Base-by-base conservation (phyloP, 2,329 filamentous ascomycete genomes). In the Pseudocercospora eumusae region DNA sequence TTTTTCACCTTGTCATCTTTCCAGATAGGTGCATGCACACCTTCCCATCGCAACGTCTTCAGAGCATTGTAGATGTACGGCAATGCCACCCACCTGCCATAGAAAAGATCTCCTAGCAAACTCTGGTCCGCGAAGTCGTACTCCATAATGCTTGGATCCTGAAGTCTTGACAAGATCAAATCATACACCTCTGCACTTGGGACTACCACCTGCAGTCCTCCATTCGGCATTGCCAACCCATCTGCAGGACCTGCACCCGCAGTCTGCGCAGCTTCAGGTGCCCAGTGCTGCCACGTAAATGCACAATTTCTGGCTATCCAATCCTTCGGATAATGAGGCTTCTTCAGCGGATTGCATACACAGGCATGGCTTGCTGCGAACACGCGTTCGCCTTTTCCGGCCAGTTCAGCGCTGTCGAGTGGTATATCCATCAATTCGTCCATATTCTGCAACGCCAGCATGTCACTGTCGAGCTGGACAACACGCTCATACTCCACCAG, bases 391-490 rank as follows among this genome's bases (percentile, higher is more conserved):
- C 88, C 86, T 18, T 78, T 79, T 10, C 82, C 86, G 1, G 70
- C 79, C 62, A 81, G 62, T 45, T 77, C 78, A 0, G 84, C 79
- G 20, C 79, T 72, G 75, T 93, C 90, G 50, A 96, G 84, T 64
- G 85, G 79, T 55, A 96, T 70, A n/a, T 91, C 86, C 91, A 96
- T 96, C 68, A 96, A 80, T 79, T 96, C 92, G 75, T 96, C 92
- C 90, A 96, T 96, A 77, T 96, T 96, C 70, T 82, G 82, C 67
- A 88, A 77, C 7, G 91, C 86, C 56, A 96, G 79, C 92, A 96
- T 96, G 78, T 96, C 92, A 71, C 88, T 89, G 78, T 96, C 92
- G 59, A 96, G 82, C 77, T 92, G 89, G 36, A 96, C 89, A 33
- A 96, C 85, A 44, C 92, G 85, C 25, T 88, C 82, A 78, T 93